Base-by-base conservation (phyloP, 1,284 basidiomycete genomes). In the Athelia sp. region DNA sequence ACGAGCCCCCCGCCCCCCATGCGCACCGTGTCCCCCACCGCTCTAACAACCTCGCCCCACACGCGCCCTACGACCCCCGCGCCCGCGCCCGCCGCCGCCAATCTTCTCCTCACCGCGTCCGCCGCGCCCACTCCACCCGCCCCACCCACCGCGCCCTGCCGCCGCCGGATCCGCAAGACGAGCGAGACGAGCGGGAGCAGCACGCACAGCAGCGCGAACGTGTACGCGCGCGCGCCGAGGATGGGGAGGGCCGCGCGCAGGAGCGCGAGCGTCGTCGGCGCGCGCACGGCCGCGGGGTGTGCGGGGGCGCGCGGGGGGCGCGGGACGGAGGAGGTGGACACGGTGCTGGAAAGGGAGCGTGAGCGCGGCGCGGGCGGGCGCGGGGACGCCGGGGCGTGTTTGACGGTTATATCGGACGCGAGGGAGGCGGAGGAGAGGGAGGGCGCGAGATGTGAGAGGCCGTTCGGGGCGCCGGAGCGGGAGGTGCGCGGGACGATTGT, bases 1-100 rank as follows among this genome's bases (percentile, higher is more conserved):
- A 85, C 84, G 52, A 90, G 65, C 19, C 87, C 87, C 52, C 85
- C 76, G 13, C 84, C 87, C 2, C 81, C 87, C 87, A 90, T 90
- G 56, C 72, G 73, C 21, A 87, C 73, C 3, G 85, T 86, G 67
- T 90, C 87, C 45, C 68, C 62, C 14, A 90, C 69, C 2, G 74
- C 79, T 26, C 75, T 70, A 3, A 77, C 57, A 10, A 75, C 58
- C 58, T 82, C 82, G n/a, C 66, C 62, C 82, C 85, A 86, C 24
- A 78, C 58, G 22, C 61, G 66, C 17, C 66, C 62, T 3, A 82
- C 49, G 9, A 74, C 67, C 52, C 54, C 67, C 55, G 59, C 69
- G 52, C 64, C 66, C 1, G 64, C 63, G 52, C 70, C 65, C 13
- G 62, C 57, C 50, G 59, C 66, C 24, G 71, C 67, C 51, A 89